Evolutionary conservation across 2,329 filamentous ascomycete genomes (phyloP).

Genomic region (Paraphaeosphaeria minitans): DNA sequence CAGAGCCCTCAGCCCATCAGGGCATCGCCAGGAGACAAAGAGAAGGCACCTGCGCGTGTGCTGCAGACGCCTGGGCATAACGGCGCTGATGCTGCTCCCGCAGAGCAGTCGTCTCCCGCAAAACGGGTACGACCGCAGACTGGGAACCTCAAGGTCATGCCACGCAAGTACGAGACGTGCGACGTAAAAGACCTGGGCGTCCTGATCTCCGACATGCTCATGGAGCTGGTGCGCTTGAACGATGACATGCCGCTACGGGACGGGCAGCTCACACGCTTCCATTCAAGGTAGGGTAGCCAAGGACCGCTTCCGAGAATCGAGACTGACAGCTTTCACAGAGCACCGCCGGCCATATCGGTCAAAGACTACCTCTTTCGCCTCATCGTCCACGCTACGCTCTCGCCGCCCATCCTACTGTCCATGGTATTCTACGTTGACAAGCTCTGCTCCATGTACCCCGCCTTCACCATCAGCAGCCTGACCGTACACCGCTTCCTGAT

Average conservation of each 20-base stretch:
- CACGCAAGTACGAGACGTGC: constrained; percentile 79
- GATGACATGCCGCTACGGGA: constrained; percentile 84
- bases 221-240: constrained; percentile 92
- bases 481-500: constrained; percentile 98
- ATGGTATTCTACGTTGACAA: constrained; percentile 99
- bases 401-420: constrained; percentile 89
- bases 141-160: constrained; percentile 62
- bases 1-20: constrained; percentile 22
- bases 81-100: constrained; percentile 23
- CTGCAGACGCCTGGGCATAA: constrained; percentile 21
- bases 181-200: constrained; percentile 85
- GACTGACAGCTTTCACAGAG: constrained; percentile 47
- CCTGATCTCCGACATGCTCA: constrained; percentile 91
- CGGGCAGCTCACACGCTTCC: constrained; percentile 88
- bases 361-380: constrained; percentile 90
- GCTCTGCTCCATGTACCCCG: constrained; percentile 86
- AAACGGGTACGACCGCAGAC: constrained; percentile 44
- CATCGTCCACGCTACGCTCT: constrained; percentile 90
- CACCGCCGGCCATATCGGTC: constrained; percentile 90
- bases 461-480: constrained; percentile 94
- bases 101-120: constrained; percentile 30
- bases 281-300: constrained; percentile 71
- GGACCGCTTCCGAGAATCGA: background rate
- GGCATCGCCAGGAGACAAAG: constrained; percentile 18
- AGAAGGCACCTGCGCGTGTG: constrained; percentile 17